Evolutionary conservation across 2,329 filamentous ascomycete genomes (phyloP).

Genomic region (Elsinoe necatrix): DNA sequence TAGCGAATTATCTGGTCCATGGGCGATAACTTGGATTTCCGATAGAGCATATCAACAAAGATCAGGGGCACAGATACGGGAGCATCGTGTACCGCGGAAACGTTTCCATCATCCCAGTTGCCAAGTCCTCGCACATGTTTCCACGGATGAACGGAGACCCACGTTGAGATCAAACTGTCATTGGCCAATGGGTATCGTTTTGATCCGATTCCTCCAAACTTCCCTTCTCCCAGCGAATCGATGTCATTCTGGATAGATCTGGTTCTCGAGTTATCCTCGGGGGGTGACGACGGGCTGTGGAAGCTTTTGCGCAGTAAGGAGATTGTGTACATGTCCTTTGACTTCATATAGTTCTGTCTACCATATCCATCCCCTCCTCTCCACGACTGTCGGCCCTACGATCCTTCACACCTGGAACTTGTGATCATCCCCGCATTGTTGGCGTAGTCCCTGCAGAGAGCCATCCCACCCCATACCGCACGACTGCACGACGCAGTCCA

Average conservation of each 20-base stretch:
- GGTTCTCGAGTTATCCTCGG: slow-evolving; percentile 5
- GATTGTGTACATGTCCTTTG: background rate
- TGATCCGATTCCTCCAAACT: slow-evolving; percentile 7
- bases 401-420: background rate
- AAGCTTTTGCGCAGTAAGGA: slow-evolving; percentile 3
- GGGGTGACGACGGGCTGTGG: background rate
- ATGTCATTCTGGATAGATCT: slow-evolving; percentile 1
- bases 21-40: too few relatives aligned
- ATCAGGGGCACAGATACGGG: too few relatives aligned
- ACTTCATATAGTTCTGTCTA: background rate
- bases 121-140: background rate
- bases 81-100: background rate
- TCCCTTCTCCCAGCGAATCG: slow-evolving; percentile 9
- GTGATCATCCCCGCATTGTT: background rate
- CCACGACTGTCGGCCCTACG: background rate
- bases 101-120: background rate
- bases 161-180: slow-evolving; percentile 7
- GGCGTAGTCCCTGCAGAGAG: background rate
- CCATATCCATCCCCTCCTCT: background rate
- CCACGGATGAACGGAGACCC: slow-evolving; percentile 10
- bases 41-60: too few relatives aligned
- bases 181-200: slow-evolving; percentile 1
- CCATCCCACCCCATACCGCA: background rate
- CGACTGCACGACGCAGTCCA: background rate
- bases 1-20: too few relatives aligned